Evolutionary conservation across 1,139 yeast genomes (phyloP), one percentile per base, ranked within the genome.

Genomic region (Diutina neorugosa): DNA sequence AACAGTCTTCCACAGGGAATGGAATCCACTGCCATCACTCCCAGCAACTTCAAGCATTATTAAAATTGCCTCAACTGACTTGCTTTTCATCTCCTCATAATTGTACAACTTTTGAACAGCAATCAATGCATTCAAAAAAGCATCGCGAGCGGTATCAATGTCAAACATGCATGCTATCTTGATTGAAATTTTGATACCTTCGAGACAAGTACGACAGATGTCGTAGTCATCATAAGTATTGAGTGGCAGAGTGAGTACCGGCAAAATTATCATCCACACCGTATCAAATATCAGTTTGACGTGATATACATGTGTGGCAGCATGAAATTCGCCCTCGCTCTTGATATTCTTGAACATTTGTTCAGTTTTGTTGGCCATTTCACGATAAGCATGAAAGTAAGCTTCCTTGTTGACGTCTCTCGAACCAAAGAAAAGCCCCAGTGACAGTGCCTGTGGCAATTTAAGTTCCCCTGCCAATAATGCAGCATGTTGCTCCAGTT

Each of bases 241-340:
- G 69, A 91, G 89, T 4, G 96, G 95, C 2, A 95, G 94, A 0
- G 97, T 89, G 53, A 94, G 75, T 0, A 96, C 97, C 5, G 97
- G 98, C 59, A 94, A 74, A 53, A 93, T 80, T 0, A 97, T 89
- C 97, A 93, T 90, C 99, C 99, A 94, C 52, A 88, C 73, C 14
- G 89, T 89, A 62, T 91, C 97, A 69, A 93, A 93, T 64, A 94
- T 88, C 1, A 97, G 93, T 62, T 81, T 86, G 21, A 91, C 96
- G 65, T 93, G 97, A 59, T 89, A 94, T 19, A 88, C 81, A 64
- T 86, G 93, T 3, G 93, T 83, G 0, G 96, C 80, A 4, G 70
- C 74, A 56, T 73, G 70, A 53, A 71, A 74, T 55, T 79, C 80
- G 51, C 88, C 84, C 2, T 46, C 50, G 7, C 20, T 16, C 11